Base-by-base conservation (phyloP, 139 green algal species). In the Mychonastes homosphaera region DNA sequence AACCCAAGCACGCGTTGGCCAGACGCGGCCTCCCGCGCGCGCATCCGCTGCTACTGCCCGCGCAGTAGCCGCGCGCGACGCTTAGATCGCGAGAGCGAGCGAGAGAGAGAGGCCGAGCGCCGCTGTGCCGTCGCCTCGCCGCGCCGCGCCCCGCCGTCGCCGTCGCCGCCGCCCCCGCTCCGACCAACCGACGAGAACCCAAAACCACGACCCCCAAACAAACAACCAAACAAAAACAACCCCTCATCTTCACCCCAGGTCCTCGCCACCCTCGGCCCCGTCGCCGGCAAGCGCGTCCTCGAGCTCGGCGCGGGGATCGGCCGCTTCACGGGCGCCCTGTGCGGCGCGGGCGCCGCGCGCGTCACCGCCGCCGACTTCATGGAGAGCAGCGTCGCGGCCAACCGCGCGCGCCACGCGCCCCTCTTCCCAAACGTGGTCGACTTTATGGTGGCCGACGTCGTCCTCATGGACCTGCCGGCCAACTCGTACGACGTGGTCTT, bases 241-340 rank as follows among this genome's bases (percentile, higher is more conserved):
- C n/a, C n/a, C n/a, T n/a, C n/a, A n/a, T n/a, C n/a, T n/a, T n/a
- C n/a, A n/a, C n/a, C 29, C 39, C 78, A 94, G 86, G 83, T 94
- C 34, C 59, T 95, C 23, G 21, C 39, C 10, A 74, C 88, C 24
- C 70, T 95, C 18, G 87, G 85, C 3, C 40, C 53, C 6, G 66
- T 94, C 16, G 56, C 63, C 6, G 87, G 71, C 13, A 74, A 79
- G 63, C 50, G 55, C 3, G 49, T 95, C 2, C 47, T 95, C 41
- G 87, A 95, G 71, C 77, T 95, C 26, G 87, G 87, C 13, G 87
- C 87, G 2, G 87, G 87, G 41, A 95, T 95, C 52, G 87, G 87
- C 9, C 83, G 87, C 38, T 95, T 95, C 59, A 95, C 87, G 1
- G 78, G 71, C 10, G 66, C 71, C 7, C 67, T 95, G 19, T 34